Base-by-base conservation (phyloP, 176 grass and related monocot genomes). In the Avena eriantha region DNA sequence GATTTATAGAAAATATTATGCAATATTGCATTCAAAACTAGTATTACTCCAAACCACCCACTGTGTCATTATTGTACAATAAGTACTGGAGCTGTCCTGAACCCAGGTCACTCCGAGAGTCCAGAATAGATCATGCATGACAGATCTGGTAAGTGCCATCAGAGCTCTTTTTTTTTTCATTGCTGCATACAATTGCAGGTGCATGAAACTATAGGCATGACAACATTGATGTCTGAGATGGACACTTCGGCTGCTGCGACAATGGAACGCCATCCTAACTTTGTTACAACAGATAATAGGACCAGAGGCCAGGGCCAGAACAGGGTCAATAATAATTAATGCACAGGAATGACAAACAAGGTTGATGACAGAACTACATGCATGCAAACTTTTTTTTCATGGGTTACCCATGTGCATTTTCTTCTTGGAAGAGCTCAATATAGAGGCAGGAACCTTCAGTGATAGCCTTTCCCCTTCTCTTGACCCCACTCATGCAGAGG, bases 281-380 rank as follows among this genome's bases (percentile, higher is more conserved):
- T 75, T 66, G 33, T 67, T 47, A 31, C 34, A 74, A 55, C 31
- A 84, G n/a, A 89, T 76, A 85, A 64, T 57, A 80, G 77, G 56
- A 45, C 45, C 31, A 67, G 4, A 45, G 61, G 50, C 8, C 33
- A 84, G 21, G 22, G 53, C 68, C 55, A 74, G 34, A 80, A 85
- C 70, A 80, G 55, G 34, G 46, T 54, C 68, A 75, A 51, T 16
- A 45, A 31, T 55, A 66, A 57, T 63, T 36, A 74, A 46, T 80
- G 34, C 12, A 69, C 60, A 81, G 69, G 59, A 36, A 48, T 23
- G 35, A 26, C 2, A 17, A 58, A 86, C 24, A 35, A 12, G 59
- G 18, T 34, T 46, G 34, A 80, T 75, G 67, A 34, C 56, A 80
- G 35, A 76, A 69, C 17, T 81, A 41, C 7, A 29, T 49, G 69